These are phyloP conservation scores for Aspergillus floridensis DNA, from an alignment of 2,329 filamentous ascomycete species.

Conservation along the genomic window DNA sequence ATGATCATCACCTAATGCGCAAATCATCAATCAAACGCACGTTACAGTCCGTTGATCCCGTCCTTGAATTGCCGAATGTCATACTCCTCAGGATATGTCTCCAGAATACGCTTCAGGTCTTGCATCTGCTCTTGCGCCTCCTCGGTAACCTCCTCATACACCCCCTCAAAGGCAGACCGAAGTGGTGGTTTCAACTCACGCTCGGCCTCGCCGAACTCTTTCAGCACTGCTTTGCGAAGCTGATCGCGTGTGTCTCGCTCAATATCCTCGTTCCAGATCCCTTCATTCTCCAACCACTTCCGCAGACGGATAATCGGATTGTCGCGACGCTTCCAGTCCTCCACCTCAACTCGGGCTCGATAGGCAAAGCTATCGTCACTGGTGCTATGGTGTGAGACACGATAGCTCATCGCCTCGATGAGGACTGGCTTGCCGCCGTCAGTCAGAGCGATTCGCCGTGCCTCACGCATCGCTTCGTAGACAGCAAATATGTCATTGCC, in stretches of 20 bases:
- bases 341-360: conserved; percentile 85
- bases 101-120: conserved; percentile 72
- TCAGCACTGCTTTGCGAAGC: conserved; percentile 71
- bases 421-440: conserved; percentile 80
- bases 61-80: conserved; percentile 74
- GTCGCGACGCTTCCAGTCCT: conserved; percentile 88
- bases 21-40: not conserved
- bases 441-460: conserved; percentile 72
- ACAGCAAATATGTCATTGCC: conserved; percentile 95
- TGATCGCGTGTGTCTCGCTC: conserved; percentile 70
- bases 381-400: conserved; percentile 96
- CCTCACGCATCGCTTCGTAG: conserved; percentile 72
- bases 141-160: conserved; percentile 84
- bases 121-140: conserved; percentile 73
- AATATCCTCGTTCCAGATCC: conserved; percentile 78
- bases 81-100: conserved; percentile 89
- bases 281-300: conserved; percentile 84
- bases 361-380: conserved; percentile 97
- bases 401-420: conserved; percentile 95
- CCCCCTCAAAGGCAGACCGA: conserved; percentile 69
- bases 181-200: conserved; percentile 55
- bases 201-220: conserved; percentile 73
- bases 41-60: conserved; percentile 62
- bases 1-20: not conserved
- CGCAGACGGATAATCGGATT: conserved; percentile 82